These are phyloP conservation scores for Chlamydomonas urium DNA, from an alignment of 139 green algal genomes.

Conservation along the genomic window DNA sequence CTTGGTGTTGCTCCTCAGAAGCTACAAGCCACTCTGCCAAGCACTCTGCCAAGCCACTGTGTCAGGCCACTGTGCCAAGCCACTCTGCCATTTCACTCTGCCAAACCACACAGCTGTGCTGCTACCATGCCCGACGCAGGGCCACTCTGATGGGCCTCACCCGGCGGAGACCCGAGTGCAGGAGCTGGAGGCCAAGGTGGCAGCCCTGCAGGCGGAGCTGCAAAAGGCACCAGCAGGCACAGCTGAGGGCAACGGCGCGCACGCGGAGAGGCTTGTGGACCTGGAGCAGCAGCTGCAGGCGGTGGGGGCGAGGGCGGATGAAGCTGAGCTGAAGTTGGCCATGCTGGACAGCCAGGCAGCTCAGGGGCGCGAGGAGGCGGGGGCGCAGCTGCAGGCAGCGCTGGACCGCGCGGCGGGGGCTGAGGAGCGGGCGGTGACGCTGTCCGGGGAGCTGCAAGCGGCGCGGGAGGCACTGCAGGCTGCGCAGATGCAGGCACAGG, in stretches of 20 bases:
- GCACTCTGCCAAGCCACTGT: too few relatives aligned
- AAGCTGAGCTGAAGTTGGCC: constrained; percentile 4
- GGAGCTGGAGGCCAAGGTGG: neutral
- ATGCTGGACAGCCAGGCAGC: neutral
- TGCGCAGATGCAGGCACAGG: neutral
- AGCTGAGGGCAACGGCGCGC: neutral
- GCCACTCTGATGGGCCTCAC: too few relatives aligned
- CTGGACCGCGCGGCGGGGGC: neutral
- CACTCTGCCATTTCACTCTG: too few relatives aligned
- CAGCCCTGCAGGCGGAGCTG: neutral
- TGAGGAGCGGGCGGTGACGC: neutral
- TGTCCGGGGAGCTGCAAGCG: neutral
- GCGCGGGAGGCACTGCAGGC: neutral
- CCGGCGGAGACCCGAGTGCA: neutral
- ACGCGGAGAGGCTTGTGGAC: neutral
- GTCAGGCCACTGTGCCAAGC: too few relatives aligned
- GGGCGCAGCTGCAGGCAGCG: neutral
- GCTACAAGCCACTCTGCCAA: too few relatives aligned
- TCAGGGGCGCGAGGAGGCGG: neutral
- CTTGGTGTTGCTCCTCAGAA: too few relatives aligned
- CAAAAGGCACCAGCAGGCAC: neutral
- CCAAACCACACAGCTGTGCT: too few relatives aligned
- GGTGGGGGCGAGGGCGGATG: neutral
- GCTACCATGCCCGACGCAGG: too few relatives aligned
- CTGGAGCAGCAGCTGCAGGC: neutral